Percentiles rank a stretch among this genome's conserved stretches.
These are phyloP conservation scores for Phalaenopsis hybrid DNA, from an alignment of 116 monocot species.

Conservation along the genomic window DNA sequence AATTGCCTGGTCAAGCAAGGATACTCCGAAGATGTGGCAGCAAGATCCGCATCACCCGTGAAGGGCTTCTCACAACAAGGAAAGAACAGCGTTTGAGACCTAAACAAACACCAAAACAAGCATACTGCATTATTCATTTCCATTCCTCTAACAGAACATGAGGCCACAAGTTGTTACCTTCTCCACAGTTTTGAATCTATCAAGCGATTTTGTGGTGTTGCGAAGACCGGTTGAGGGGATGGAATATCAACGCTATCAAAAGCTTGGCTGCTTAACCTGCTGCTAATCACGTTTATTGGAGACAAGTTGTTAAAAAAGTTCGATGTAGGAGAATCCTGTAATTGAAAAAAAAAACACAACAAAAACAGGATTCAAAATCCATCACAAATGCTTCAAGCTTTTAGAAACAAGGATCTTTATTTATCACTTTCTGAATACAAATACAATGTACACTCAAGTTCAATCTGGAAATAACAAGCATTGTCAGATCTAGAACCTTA, in stretches of 20 bases:
- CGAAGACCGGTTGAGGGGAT: slow-evolving; percentile 43
- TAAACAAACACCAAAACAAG: slow-evolving; percentile 12
- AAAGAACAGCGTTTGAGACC: slow-evolving; percentile 16
- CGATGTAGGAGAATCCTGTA: slow-evolving; percentile 36
- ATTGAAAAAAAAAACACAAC: background rate
- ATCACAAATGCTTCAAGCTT: background rate
- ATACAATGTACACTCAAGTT: background rate
- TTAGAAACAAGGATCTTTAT: background rate
- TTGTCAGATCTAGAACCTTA: background rate
- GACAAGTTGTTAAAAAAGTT: slow-evolving; percentile 22
- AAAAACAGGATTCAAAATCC: background rate
- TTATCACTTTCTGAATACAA: background rate
- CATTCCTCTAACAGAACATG: background rate
- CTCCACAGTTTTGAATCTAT: slow-evolving; percentile 20
- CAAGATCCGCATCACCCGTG: slow-evolving; percentile 5
- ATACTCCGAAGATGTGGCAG: background rate
- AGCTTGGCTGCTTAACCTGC: slow-evolving; percentile 1
- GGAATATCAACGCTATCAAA: slow-evolving; percentile 30
- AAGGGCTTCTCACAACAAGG: slow-evolving; percentile 12
- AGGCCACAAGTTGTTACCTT: slow-evolving; percentile 30
- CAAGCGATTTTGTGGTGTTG: slow-evolving; percentile 27
- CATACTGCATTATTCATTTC: background rate
- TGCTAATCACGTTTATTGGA: slow-evolving; percentile 22
- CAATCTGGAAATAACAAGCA: background rate
- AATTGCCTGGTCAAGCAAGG: background rate